Evolutionary conservation across 2,329 filamentous ascomycete species (phyloP).

Genomic region (Beauveria bassiana): DNA sequence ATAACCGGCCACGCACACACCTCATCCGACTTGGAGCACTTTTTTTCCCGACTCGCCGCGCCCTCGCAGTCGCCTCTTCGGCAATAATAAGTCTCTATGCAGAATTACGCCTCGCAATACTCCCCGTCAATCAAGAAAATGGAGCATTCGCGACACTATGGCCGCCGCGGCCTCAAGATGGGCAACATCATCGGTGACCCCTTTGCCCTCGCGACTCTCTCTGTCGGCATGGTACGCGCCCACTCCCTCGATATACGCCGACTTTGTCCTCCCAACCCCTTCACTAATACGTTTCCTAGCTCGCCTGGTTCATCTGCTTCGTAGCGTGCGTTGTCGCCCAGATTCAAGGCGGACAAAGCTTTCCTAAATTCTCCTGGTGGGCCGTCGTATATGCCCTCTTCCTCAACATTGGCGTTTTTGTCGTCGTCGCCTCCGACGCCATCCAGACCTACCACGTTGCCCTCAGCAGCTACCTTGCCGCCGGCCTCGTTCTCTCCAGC

Average conservation of each 20-base stretch:
- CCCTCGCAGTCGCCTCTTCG: not conserved
- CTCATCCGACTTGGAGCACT: not conserved
- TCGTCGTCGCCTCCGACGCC: conserved; percentile 78
- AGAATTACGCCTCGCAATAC: conserved; percentile 62
- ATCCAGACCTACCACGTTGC: conserved; percentile 87
- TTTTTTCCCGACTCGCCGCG: not conserved
- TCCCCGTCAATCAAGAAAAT: conserved; percentile 75
- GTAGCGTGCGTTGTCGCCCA: conserved; percentile 73
- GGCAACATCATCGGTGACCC: conserved; percentile 94
- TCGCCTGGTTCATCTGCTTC: conserved; percentile 92
- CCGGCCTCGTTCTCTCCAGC: conserved; percentile 76
- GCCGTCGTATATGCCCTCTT: conserved; percentile 78
- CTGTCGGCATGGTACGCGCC: conserved; percentile 73
- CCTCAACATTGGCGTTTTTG: conserved; percentile 68
- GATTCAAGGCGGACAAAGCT: conserved; percentile 35
- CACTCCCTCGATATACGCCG: not conserved
- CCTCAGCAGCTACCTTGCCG: conserved; percentile 77
- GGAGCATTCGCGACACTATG: conserved; percentile 59
- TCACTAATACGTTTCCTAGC: conserved; percentile 41
- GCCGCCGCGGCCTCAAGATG: conserved; percentile 57
- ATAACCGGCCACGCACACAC: not conserved
- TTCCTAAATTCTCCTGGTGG: conserved; percentile 92
- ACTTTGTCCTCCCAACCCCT: not conserved
- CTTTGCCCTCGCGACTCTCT: conserved; percentile 89
- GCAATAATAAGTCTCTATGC: conserved; percentile 45